Percentiles rank a stretch among this genome's conserved stretches.
These are phyloP conservation scores for Boletus subparvulus DNA, from an alignment of 768 basidiomycete species.

Conservation along the genomic window DNA sequence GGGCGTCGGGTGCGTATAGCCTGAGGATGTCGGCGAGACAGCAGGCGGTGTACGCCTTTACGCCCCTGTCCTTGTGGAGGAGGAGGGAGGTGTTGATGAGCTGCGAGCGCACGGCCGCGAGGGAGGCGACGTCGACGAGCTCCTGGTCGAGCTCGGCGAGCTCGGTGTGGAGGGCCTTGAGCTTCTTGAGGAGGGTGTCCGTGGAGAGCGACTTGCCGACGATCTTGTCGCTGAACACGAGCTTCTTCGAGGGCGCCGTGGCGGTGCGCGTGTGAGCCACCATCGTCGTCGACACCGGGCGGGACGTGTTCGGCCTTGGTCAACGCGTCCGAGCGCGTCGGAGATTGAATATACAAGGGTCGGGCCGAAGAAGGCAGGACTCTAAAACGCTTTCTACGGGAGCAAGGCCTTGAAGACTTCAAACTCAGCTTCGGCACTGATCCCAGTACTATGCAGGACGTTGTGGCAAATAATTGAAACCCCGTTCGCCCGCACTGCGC, in stretches of 20 bases:
- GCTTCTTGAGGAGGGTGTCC: constrained; percentile 82
- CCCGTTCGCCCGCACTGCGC: neutral
- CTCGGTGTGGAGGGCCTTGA: constrained; percentile 74
- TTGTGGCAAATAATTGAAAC: neutral
- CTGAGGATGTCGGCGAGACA: constrained; percentile 93
- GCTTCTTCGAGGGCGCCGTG: constrained; percentile 54
- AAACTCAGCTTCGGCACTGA: no score
- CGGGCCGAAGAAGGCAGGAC: no score
- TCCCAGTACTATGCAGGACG: no score
- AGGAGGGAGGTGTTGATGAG: constrained; percentile 78
- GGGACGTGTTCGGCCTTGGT: neutral
- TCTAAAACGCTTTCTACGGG: no score
- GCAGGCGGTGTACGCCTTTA: constrained; percentile 92
- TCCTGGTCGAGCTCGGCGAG: constrained; percentile 89
- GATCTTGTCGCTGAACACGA: constrained; percentile 81
- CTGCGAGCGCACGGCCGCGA: constrained; percentile 70
- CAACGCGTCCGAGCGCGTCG: constrained; percentile 19
- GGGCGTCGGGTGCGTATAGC: constrained; percentile 95
- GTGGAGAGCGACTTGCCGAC: constrained; percentile 72
- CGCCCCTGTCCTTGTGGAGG: constrained; percentile 92
- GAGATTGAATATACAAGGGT: no score
- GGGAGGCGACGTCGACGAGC: constrained; percentile 68
- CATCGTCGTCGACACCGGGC: constrained; percentile 42
- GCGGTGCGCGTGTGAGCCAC: constrained; percentile 72
- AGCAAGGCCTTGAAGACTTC: no score